Evolutionary conservation across 2,329 filamentous ascomycete genomes (phyloP), one percentile per base, ranked within the genome.

Genomic region (Aureobasidium sp.): DNA sequence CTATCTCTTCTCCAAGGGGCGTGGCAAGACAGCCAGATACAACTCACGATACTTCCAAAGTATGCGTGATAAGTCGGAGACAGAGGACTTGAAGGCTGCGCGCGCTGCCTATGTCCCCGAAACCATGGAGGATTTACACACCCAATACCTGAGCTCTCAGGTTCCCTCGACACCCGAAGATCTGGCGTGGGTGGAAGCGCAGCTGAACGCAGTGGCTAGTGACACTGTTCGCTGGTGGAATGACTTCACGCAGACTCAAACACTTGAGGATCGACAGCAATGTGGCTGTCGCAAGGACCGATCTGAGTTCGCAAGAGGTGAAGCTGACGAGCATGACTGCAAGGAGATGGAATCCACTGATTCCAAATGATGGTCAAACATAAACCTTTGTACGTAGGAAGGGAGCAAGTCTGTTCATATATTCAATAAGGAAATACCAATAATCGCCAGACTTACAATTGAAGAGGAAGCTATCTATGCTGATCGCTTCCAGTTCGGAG

Each of bases 381-480:
- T 52, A 5, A 34, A 29, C 37, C 32, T 37, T 39, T 37, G 42
- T 44, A 58, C 55, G 42, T 58, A 55, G 42, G 37, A 48, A 58
- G 41, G 20, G 20, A 27, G 12, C 8, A 23, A 58, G n/a, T 32
- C 20, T 27, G 55, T 58, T 58, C 55, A 58, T 58, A 48, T 58
- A 58, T 48, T 47, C 42, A 29, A 26, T 32, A 51, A 32, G 8
- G 48, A 51, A 42, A 26, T 37, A 42, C 6, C 57, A 50, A 51
- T 41, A n/a, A 32, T 34, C 46, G 36, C 46, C 57, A 51, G 57
- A 60, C 57, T 60, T 60, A 60, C 57, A 60, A 60, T 60, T 60
- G 15, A 29, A 27, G 34, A 60, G 57, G 46, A 60, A 51, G 57
- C 57, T 60, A 60, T 51, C 46, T 60, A 60, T 50, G 36, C 51